Conservation (phyloP, 441 rosid genomes). For the Aquilaria agallochum region DNA sequence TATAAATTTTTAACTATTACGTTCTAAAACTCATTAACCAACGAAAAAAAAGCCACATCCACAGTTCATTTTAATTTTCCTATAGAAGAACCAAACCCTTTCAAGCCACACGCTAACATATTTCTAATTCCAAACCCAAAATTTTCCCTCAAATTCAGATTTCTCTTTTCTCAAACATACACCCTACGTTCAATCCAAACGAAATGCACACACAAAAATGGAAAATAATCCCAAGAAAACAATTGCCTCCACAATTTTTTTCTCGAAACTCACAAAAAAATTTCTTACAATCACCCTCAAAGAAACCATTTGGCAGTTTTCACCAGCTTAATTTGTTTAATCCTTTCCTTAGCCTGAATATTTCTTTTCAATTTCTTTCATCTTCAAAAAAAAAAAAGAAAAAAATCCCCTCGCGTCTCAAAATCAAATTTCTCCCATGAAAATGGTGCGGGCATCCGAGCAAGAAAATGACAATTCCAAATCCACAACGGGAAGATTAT, state of each 20-base stretch:
- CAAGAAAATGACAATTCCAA: constrained; percentile 47
- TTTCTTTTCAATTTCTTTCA: neutral
- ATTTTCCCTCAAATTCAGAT: constrained; percentile 7
- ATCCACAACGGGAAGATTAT: constrained; percentile 28
- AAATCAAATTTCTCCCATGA: neutral
- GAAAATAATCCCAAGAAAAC: constrained; percentile 4
- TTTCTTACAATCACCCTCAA: constrained; percentile 2
- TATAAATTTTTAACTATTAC: too few species aligned
- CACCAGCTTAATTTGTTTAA: neutral
- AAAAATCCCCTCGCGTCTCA: neutral
- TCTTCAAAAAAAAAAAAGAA: constrained; percentile 11
- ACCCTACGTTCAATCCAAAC: constrained; percentile 45
- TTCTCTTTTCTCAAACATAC: constrained; percentile 36
- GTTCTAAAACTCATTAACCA: too few species aligned
- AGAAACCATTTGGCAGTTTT: constrained; percentile 4
- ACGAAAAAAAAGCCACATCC: too few species aligned
- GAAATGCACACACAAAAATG: neutral
- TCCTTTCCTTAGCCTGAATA: neutral
- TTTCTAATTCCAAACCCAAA: too few species aligned
- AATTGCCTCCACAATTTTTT: constrained; percentile 7
- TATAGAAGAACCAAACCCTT: too few species aligned
- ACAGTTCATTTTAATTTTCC: too few species aligned
- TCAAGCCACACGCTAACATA: too few species aligned
- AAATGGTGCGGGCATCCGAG: constrained; percentile 48
- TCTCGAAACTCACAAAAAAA: constrained; percentile 4